Evolutionary conservation across 164 flowering plant genomes (phyloP).

Genomic region (Pachysandra terminalis): DNA sequence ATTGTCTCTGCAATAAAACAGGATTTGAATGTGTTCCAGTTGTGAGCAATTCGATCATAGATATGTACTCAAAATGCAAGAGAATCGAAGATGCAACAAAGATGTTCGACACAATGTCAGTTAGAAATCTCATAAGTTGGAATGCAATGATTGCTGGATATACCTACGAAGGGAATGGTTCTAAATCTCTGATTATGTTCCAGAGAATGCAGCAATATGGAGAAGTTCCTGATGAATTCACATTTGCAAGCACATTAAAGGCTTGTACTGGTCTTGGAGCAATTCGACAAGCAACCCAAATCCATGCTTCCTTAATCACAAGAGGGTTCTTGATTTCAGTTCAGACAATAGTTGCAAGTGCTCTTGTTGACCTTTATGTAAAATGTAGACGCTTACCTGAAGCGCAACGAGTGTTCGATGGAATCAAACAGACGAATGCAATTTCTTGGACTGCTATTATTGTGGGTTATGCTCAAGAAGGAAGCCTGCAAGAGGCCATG

Average conservation of each 20-base stretch:
- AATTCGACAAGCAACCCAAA: conserved; percentile 43
- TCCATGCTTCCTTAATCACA: conserved; percentile 53
- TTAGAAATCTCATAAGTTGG: conserved; percentile 57
- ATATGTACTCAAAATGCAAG: conserved; percentile 75
- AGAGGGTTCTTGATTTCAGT: conserved; percentile 35
- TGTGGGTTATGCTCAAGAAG: conserved; percentile 72
- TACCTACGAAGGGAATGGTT: conserved; percentile 26
- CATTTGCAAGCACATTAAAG: conserved; percentile 56
- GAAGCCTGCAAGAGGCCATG: conserved; percentile 43
- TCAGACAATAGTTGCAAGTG: conserved; percentile 41
- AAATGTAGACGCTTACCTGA: conserved; percentile 42
- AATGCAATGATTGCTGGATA: conserved; percentile 67
- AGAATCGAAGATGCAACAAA: conserved; percentile 40
- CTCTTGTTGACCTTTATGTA: conserved; percentile 73
- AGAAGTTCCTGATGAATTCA: conserved; percentile 60
- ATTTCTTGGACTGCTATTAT: conserved; percentile 71
- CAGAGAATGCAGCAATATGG: conserved; percentile 45
- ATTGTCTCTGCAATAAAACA: conserved; percentile 44
- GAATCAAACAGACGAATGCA: conserved; percentile 38
- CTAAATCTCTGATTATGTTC: conserved; percentile 37
- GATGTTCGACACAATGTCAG: conserved; percentile 43
- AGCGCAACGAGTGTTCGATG: conserved; percentile 49
- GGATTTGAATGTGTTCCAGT: conserved; percentile 48
- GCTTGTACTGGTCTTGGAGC: conserved; percentile 55
- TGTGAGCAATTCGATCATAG: conserved; percentile 68